Conservation (phyloP, 805 yeast species). For the Suhomyces sp. region DNA sequence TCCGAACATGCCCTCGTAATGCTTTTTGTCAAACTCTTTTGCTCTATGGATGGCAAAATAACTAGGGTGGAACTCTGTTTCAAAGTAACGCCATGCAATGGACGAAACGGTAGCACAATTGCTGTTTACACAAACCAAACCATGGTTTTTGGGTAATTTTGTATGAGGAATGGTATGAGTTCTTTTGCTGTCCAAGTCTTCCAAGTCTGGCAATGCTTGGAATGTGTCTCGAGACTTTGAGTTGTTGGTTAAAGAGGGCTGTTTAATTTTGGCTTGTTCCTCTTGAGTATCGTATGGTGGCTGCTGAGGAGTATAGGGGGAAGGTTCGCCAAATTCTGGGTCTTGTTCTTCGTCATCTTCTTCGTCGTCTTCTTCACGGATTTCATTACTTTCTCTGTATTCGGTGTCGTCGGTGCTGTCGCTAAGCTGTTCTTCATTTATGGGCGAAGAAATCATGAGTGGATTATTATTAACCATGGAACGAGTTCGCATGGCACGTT, state of each 20-base stretch:
- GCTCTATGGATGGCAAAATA: constrained; percentile 38
- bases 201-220: constrained; percentile 42
- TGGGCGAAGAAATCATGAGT: constrained; percentile 38
- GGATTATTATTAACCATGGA: constrained; percentile 39
- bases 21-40: constrained; percentile 35
- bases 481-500: constrained; percentile 41
- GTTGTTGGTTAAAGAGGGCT: not conserved
- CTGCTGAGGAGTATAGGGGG: constrained; percentile 42
- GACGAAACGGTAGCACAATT: constrained; percentile 39
- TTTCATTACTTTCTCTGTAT: constrained; percentile 22
- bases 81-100: constrained; percentile 45
- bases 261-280: constrained; percentile 1
- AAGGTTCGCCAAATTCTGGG: constrained; percentile 22
- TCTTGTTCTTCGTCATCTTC: constrained; percentile 21
- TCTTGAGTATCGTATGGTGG: constrained; percentile 31
- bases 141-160: constrained; percentile 39
- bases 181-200: constrained; percentile 42
- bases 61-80: constrained; percentile 36
- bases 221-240: constrained; percentile 16
- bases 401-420: constrained; percentile 41
- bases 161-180: constrained; percentile 40
- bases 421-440: constrained; percentile 36
- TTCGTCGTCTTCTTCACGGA: constrained; percentile 19
- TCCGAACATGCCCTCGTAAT: constrained; percentile 47
- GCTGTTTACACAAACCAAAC: constrained; percentile 37